Conservation (phyloP, 2,329 filamentous ascomycete species). For the Harringtonia aguacate region DNA sequence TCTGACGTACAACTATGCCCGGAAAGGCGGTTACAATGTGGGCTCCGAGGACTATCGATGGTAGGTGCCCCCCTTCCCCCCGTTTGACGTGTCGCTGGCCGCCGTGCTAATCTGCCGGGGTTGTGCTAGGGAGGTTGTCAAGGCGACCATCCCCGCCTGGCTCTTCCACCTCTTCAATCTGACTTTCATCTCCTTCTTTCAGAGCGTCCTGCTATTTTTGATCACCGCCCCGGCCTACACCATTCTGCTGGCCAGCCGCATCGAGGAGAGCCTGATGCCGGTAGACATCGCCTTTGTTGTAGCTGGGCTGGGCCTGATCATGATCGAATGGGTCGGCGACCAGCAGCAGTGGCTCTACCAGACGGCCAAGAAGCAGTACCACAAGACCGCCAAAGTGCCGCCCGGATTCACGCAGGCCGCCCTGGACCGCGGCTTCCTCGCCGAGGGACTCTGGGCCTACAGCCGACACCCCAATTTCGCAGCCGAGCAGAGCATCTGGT, state of each 20-base stretch:
- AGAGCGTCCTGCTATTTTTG: conserved; percentile 71
- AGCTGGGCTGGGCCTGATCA: conserved; percentile 37
- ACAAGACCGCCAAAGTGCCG: conserved; percentile 60
- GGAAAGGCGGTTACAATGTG: conserved; percentile 79
- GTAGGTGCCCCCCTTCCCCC: conserved; percentile 19
- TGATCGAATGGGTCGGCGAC: conserved; percentile 73
- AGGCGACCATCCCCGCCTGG: conserved; percentile 48
- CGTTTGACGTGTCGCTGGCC: not conserved
- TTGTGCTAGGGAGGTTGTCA: conserved; percentile 57
- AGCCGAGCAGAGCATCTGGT: conserved; percentile 85
- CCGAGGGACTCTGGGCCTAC: conserved; percentile 74
- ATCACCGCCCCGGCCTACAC: conserved; percentile 72
- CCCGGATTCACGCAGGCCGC: conserved; percentile 56
- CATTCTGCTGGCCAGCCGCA: conserved; percentile 60
- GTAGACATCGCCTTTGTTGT: conserved; percentile 38
- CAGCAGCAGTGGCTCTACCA: conserved; percentile 92
- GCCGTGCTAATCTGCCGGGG: not conserved
- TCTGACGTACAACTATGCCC: conserved; percentile 94
- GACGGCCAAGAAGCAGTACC: conserved; percentile 66
- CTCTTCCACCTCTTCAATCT: conserved; percentile 80
- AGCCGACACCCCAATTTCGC: conserved; percentile 93
- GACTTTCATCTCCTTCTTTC: conserved; percentile 75
- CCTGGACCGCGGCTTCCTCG: conserved; percentile 81
- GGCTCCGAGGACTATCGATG: conserved; percentile 96
- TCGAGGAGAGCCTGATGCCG: conserved; percentile 38